Base-by-base conservation (phyloP, 2,329 filamentous ascomycete species). In the Bimuria novae-zelandiae region DNA sequence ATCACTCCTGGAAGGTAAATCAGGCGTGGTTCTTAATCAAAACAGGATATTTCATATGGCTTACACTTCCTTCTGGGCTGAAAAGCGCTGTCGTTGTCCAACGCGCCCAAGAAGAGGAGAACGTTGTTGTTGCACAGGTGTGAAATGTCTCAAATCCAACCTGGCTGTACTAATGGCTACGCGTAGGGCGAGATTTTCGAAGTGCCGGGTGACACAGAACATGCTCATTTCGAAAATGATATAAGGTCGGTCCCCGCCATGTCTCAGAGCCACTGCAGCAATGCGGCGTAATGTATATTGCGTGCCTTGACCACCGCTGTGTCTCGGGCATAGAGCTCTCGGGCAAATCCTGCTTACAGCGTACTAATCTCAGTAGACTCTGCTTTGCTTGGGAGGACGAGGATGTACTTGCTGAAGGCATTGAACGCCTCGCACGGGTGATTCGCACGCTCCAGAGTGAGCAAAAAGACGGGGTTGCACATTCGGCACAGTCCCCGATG, bases 41-140 rank as follows among this genome's bases (percentile, higher is more conserved):
- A n/a, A n/a, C n/a, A n/a, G 92, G 92, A 0, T 96, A 93, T 70
- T 96, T 96, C 70, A 77, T 96, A 42, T 96, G 91, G 91, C 73
- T 95, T 22, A 80, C 79, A 1, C 72, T 96, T 4, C 86, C 87
- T 0, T 57, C 70, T 57, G 50, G 68, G 39, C 75, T 88, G 49
- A 77, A 80, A 7, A 84, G 81, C 30, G 75, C 75, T 27, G 78
- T 80, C 7, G 76, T 91, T 27, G 83, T 83, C 6, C 74, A 79
- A 61, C 77, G 78, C 33, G 87, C 87, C 14, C 76, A 81, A 64
- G 74, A 78, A 19, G 82, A 87, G 49, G 87, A 89, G 70, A 84
- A 85, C 41, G 71, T 95, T 51, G 79, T 86, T 22, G 78, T 94
- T 19, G 89, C 86, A 21, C 78, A 82, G 55, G 66, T 68, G 50